These are phyloP conservation scores for Spathaspora girioi DNA, from an alignment of 805 yeast species.

Conservation along the genomic window DNA sequence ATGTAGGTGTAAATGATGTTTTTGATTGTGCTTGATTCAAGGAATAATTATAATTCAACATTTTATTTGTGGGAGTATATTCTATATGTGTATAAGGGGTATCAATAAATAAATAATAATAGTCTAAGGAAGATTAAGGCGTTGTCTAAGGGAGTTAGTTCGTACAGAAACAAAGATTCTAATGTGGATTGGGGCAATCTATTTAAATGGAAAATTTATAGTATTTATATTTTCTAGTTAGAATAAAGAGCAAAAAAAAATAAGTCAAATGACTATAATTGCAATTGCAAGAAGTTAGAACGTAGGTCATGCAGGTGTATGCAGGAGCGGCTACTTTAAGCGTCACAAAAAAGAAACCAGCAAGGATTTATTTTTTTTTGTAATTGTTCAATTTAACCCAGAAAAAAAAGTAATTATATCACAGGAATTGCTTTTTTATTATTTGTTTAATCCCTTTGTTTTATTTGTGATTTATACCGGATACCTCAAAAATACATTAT, in stretches of 20 bases:
- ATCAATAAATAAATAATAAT: conserved; percentile 1
- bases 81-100: neutral
- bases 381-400: neutral
- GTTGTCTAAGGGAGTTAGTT: no score
- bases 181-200: neutral
- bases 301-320: neutral
- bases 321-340: neutral
- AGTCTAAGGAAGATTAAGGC: neutral
- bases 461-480: neutral
- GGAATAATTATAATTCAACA: conserved; percentile 6
- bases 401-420: neutral
- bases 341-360: neutral
- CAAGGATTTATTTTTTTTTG: neutral
- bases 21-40: conserved; percentile 4
- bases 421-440: neutral
- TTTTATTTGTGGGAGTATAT: no score
- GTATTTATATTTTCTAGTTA: neutral
- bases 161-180: no score
- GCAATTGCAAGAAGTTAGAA: neutral
- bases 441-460: neutral
- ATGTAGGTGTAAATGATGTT: neutral
- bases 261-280: neutral
- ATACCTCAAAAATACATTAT: no score
- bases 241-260: neutral
- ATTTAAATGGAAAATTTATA: neutral